These are phyloP conservation scores for Cutaneotrichosporon dermatis DNA, from an alignment of 1,284 basidiomycete genomes.

Conservation along the genomic window DNA sequence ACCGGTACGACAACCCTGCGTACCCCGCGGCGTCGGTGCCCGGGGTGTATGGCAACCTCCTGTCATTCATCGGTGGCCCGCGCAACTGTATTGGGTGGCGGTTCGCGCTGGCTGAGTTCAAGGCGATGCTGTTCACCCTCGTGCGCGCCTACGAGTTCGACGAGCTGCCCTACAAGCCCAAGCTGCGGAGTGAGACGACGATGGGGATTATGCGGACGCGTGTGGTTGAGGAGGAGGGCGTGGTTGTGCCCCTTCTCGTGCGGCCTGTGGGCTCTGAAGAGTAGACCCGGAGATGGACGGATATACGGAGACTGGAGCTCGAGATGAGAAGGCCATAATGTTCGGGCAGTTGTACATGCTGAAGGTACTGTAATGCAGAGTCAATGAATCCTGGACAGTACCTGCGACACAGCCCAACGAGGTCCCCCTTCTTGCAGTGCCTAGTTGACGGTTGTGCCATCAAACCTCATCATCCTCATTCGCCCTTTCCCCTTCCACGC, in stretches of 20 bases:
- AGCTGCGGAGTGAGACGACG: slow-evolving; percentile 30
- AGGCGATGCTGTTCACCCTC: slow-evolving; percentile 56
- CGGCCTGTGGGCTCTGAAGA: not conserved
- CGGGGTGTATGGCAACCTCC: slow-evolving; percentile 52
- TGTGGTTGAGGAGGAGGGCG: slow-evolving; percentile 30
- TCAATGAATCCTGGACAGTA: no score
- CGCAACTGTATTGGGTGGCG: slow-evolving; percentile 63
- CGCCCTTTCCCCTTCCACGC: no score
- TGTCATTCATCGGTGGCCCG: slow-evolving; percentile 60
- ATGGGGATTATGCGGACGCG: slow-evolving; percentile 27
- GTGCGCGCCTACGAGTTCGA: slow-evolving; percentile 56
- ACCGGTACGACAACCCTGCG: slow-evolving; percentile 19
- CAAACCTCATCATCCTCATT: no score
- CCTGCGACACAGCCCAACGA: no score
- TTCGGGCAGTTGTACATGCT: no score
- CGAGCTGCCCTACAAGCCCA: slow-evolving; percentile 44
- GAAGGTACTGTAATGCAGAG: no score
- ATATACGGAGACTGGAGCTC: no score
- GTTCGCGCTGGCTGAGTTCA: slow-evolving; percentile 62
- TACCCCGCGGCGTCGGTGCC: slow-evolving; percentile 45
- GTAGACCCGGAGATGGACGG: not conserved
- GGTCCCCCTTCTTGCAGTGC: no score
- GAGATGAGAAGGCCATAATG: no score
- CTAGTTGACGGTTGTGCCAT: no score
- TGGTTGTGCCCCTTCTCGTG: slow-evolving; percentile 45